A percentile compares a stretch with the other conserved stretches of the same genome.
Evolutionary conservation across 2,329 filamentous ascomycete genomes (phyloP).

Genomic region (Samsoniella hepiali): DNA sequence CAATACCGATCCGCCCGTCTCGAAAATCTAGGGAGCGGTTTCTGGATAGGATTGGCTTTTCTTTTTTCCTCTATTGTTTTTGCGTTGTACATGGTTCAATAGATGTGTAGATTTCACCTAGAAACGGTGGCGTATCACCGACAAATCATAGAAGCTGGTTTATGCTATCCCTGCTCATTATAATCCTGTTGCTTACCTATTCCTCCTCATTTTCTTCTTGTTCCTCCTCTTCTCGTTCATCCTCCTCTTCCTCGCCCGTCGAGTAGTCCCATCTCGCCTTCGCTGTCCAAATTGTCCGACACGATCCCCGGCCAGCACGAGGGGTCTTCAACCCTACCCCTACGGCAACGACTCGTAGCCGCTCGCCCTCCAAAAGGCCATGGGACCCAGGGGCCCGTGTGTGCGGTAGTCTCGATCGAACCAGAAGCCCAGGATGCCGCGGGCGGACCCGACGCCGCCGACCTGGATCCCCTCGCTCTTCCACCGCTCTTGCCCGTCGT

Average conservation of each 20-base stretch:
- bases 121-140: neutral
- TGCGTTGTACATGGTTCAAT: neutral
- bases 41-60: too few species aligned
- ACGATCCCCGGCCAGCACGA: too few species aligned
- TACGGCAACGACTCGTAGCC: slow-evolving; percentile 37
- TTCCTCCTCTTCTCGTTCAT: too few species aligned
- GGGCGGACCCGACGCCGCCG: slow-evolving; percentile 60
- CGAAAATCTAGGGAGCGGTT: neutral
- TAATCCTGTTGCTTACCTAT: too few species aligned
- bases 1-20: slow-evolving; percentile 50
- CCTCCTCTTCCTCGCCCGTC: too few species aligned
- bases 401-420: slow-evolving; percentile 56
- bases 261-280: too few species aligned
- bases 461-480: slow-evolving; percentile 74
- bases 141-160: too few species aligned
- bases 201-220: too few species aligned
- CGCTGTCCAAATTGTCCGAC: too few species aligned
- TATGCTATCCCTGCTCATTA: too few species aligned
- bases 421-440: slow-evolving; percentile 49
- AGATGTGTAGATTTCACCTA: neutral
- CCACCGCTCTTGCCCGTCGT: slow-evolving; percentile 66
- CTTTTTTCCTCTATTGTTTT: too few species aligned
- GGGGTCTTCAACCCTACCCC: too few species aligned
- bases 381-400: slow-evolving; percentile 70
- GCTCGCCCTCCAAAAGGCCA: slow-evolving; percentile 72